Conservation (phyloP, 2,329 filamentous ascomycete genomes). For the Myriangium duriaei region DNA sequence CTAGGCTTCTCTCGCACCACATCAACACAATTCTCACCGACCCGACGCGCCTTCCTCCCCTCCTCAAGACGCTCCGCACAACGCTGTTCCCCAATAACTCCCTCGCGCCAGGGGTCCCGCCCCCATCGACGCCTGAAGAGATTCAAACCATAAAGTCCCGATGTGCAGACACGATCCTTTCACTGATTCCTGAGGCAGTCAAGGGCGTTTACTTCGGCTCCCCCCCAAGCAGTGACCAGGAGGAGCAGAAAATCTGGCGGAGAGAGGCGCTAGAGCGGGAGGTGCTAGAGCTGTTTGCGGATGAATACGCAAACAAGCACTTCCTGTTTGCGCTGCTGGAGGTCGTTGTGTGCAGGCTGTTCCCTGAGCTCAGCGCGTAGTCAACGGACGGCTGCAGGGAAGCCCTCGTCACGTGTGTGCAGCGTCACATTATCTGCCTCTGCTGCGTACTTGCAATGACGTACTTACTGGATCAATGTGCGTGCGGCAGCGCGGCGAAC, state of each 20-base stretch:
- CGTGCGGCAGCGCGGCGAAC: too few species aligned
- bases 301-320: constrained; percentile 87
- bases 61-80: constrained; percentile 57
- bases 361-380: constrained; percentile 57
- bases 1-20: constrained; percentile 34
- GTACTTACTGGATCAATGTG: too few species aligned
- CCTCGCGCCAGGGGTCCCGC: constrained; percentile 50
- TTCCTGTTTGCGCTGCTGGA: constrained; percentile 74
- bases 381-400: constrained; percentile 27
- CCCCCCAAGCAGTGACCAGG: constrained; percentile 24
- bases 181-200: constrained; percentile 34
- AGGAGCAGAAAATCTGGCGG: constrained; percentile 22
- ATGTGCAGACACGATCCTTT: constrained; percentile 49
- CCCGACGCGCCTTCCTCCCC: constrained; percentile 31
- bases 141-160: constrained; percentile 51
- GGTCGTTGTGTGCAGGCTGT: constrained; percentile 62
- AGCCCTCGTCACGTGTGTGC: constrained; percentile 35
- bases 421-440: not conserved
- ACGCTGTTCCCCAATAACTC: constrained; percentile 79
- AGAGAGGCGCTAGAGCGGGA: constrained; percentile 29
- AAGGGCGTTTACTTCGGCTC: constrained; percentile 32
- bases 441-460: too few species aligned
- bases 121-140: constrained; percentile 47
- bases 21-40: constrained; percentile 30
- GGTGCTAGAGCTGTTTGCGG: constrained; percentile 61